A percentile compares a stretch with the other conserved stretches of the same genome.
phyloP scores from a whole-genome alignment of 169 alveolate genomes.

The Eimeria mitis region DNA sequence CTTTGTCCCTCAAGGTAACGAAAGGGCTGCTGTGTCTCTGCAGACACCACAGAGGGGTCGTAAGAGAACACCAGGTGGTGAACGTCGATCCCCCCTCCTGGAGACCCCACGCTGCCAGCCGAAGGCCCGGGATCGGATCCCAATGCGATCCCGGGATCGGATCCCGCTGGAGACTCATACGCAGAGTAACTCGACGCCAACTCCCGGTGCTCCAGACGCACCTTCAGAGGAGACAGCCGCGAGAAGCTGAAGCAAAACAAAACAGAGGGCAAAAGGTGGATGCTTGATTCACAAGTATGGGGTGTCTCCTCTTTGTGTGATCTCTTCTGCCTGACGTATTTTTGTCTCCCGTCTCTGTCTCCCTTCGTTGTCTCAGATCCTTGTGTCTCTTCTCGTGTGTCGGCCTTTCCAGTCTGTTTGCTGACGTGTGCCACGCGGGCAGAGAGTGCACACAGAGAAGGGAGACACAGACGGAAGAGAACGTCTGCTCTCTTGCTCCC shows the following conservation, averaged over 20 bases:
- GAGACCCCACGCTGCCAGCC: background rate
- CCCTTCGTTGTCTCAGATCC: background rate
- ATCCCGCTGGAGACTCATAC: background rate
- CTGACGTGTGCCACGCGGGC: too few relatives aligned
- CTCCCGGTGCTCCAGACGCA: conserved; percentile 55
- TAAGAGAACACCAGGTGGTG: conserved; percentile 55
- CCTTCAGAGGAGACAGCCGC: conserved; percentile 20
- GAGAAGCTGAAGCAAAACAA: conserved; percentile 15
- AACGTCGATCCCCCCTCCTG: background rate
- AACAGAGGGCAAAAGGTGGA: background rate
- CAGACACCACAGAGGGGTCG: conserved; percentile 24
- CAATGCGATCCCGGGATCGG: background rate
- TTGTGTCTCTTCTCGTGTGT: background rate
- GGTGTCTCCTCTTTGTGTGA: background rate
- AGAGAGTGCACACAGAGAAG: too few relatives aligned
- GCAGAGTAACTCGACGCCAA: conserved; percentile 14
- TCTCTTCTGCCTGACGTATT: background rate
- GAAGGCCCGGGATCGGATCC: too few relatives aligned
- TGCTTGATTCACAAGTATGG: background rate
- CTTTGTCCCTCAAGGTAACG: conserved; percentile 60
- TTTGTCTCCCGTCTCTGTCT: background rate
- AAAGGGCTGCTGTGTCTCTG: conserved; percentile 17
- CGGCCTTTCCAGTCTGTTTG: background rate
- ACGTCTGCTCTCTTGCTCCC: too few relatives aligned
- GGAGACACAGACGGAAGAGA: too few relatives aligned